phyloP scores from a whole-genome alignment of 2,329 filamentous ascomycete genomes.

The Hymenoscyphus linearis region DNA sequence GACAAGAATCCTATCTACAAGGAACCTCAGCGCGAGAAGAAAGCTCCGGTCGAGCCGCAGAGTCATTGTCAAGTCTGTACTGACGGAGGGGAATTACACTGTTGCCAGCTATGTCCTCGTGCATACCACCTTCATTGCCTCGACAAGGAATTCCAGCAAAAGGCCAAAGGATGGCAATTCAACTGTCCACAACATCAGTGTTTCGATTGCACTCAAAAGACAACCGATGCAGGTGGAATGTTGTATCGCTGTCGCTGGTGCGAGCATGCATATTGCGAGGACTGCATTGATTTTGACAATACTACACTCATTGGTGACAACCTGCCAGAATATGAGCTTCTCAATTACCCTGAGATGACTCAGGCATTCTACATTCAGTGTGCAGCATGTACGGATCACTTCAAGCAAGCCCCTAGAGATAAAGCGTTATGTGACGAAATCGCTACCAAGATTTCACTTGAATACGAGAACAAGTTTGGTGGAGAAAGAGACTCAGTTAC shows the following conservation, averaged over 20 bases:
- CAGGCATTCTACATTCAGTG: constrained; percentile 51
- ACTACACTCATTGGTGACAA: constrained; percentile 46
- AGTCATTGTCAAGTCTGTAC: constrained; percentile 47
- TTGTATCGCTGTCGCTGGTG: constrained; percentile 50
- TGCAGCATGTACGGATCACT: constrained; percentile 37
- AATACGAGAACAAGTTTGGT: constrained; percentile 18
- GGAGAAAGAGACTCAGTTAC: constrained; percentile 12
- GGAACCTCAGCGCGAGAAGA: constrained; percentile 44
- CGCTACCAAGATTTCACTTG: constrained; percentile 25
- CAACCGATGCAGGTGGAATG: constrained; percentile 37
- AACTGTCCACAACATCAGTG: constrained; percentile 53
- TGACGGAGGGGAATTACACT: constrained; percentile 42
- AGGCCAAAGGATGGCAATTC: constrained; percentile 42
- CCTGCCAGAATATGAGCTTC: constrained; percentile 46
- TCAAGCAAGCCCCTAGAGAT: constrained; percentile 28
- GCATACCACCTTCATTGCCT: constrained; percentile 49
- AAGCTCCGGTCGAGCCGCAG: constrained; percentile 42
- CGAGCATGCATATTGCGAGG: constrained; percentile 50
- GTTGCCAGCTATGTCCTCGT: constrained; percentile 49
- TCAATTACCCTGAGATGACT: constrained; percentile 37
- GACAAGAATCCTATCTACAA: constrained; percentile 49
- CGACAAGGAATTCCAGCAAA: constrained; percentile 35
- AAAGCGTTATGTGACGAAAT: constrained; percentile 28
- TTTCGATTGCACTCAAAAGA: constrained; percentile 46
- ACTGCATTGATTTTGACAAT: constrained; percentile 50